Percentiles rank a stretch among this genome's conserved stretches.
These are phyloP conservation scores for Aspergillus sp. DNA, from an alignment of 2,329 filamentous ascomycete genomes.

Conservation along the genomic window DNA sequence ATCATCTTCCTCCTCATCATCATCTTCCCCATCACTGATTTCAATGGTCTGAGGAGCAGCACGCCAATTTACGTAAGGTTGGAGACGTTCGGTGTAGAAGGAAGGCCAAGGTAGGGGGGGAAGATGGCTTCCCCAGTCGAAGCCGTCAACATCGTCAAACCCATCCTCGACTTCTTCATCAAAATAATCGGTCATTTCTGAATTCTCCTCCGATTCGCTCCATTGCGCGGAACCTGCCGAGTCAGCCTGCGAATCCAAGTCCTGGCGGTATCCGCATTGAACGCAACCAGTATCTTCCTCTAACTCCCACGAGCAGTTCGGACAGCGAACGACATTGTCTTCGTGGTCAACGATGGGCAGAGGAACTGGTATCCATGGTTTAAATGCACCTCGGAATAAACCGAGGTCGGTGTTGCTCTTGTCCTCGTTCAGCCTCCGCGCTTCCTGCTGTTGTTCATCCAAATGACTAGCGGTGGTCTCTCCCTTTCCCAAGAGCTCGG, in stretches of 20 bases:
- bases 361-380: slow-evolving; percentile 13
- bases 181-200: slow-evolving; percentile 38
- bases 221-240: slow-evolving; percentile 27
- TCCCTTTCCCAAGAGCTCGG: slow-evolving; percentile 53
- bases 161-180: slow-evolving; percentile 22
- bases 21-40: slow-evolving; percentile 9
- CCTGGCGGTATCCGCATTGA: slow-evolving; percentile 48
- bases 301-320: slow-evolving; percentile 55
- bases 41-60: background rate
- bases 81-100: background rate
- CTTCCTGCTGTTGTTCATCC: slow-evolving; percentile 51
- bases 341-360: slow-evolving; percentile 47
- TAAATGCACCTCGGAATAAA: slow-evolving; percentile 57
- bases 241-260: slow-evolving; percentile 32
- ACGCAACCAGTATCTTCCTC: slow-evolving; percentile 49
- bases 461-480: slow-evolving; percentile 57
- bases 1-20: slow-evolving; percentile 18
- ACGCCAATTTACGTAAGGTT: background rate
- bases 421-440: slow-evolving; percentile 52
- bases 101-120: background rate
- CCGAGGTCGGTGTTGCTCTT: slow-evolving; percentile 48
- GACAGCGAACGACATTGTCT: slow-evolving; percentile 57
- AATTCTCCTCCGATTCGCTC: slow-evolving; percentile 37
- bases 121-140: slow-evolving; percentile 9
- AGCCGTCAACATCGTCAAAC: slow-evolving; percentile 23